Evolutionary conservation across 768 basidiomycete species (phyloP), one percentile per base, ranked within the genome.

Genomic region (Tulasnella sp.): DNA sequence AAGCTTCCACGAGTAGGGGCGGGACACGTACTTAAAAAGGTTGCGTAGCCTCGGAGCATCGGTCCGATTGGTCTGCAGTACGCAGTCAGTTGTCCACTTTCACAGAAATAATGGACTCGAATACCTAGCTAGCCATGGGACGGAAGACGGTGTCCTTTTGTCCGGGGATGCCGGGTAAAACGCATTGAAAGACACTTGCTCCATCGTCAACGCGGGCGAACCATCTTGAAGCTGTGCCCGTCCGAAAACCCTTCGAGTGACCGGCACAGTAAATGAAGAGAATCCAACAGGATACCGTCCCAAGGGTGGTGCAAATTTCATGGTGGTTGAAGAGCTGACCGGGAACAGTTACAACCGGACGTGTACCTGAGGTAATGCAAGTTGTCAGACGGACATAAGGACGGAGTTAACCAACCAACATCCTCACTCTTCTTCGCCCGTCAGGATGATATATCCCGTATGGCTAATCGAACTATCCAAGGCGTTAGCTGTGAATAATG

Each of bases 161-260:
- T 29, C 27, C 6, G 58, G 37, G 46, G 77, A 71, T 6, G 80
- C 75, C 27, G 84, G 83, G 64, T 85, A 85, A 65, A 76, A 84
- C 1, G 73, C 75, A 27, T 77, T 82, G 63, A 82, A 85, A 0
- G 75, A 74, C 29, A 83, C 74, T 66, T 85, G 80, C 36, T 81
- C 75, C 6, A 85, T 70, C 31, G 69, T 62, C 29, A 86, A 67
- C 0, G 78, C 80, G 19, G 73, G 70, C 69, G 67, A 60, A 40
- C 37, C 37, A 54, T 54, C 37, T 36, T 36, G 9, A 2, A 36
- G 19, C 27, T 40, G 35, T 17, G 52, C 17, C 42, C 42, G 39
- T 6, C 52, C 52, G 32, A 54, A 37, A 12, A 41, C 21, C 6
- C 37, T 35, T 23, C 37, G 52, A 1, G 7, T 54, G 19, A 54